Conservation (phyloP, 768 basidiomycete genomes). For the Xerocomellus chrysenteron region DNA sequence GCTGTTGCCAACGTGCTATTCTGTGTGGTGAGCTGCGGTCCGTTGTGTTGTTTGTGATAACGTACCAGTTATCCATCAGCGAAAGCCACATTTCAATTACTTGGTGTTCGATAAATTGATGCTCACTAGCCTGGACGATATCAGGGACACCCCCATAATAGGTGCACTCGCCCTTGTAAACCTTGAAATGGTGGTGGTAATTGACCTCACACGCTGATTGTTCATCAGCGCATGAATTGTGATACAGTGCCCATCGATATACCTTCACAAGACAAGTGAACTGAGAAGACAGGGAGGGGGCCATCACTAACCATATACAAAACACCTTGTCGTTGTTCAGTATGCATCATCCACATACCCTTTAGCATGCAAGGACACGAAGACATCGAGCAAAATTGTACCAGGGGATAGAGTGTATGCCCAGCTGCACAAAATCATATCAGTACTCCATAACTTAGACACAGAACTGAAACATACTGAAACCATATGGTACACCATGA, state of each 20-base stretch:
- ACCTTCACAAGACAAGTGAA: too few species aligned
- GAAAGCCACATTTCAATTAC: not conserved
- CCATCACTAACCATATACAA: too few species aligned
- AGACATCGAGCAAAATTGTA: not conserved
- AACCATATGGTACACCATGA: not conserved
- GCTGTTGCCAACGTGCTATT: not conserved
- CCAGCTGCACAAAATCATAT: not conserved
- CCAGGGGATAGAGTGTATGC: not conserved
- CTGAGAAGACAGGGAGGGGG: too few species aligned
- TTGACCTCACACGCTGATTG: not conserved
- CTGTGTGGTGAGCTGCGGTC: too few species aligned
- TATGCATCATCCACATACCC: not conserved
- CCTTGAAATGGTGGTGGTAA: conserved; percentile 6
- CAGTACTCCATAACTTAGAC: not conserved
- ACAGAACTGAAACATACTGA: too few species aligned
- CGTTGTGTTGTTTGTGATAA: not conserved
- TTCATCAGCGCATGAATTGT: too few species aligned
- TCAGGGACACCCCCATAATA: not conserved
- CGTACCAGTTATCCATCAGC: not conserved
- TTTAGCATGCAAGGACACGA: not conserved
- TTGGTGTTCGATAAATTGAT: not conserved
- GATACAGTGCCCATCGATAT: too few species aligned
- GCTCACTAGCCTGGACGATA: not conserved
- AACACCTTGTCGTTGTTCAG: too few species aligned
- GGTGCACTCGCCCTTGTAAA: not conserved